Percentiles rank a stretch among this genome's conserved stretches.
phyloP scores from a whole-genome alignment of 768 basidiomycete species.

The Arthromyces matolae region DNA sequence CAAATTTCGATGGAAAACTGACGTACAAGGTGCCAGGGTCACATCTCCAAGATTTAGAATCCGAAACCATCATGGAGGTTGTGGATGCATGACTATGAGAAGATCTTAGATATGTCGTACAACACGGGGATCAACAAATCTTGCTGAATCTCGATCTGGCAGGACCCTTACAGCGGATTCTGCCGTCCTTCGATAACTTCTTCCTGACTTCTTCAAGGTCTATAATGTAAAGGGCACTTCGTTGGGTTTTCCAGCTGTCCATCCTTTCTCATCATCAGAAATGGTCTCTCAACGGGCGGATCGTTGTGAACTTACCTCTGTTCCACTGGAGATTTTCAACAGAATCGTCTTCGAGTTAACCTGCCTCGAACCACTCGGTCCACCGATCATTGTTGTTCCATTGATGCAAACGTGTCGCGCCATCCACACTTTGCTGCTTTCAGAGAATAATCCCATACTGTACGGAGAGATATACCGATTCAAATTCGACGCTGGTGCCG shows the following conservation, averaged over 20 bases:
- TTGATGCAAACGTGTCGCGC: constrained; percentile 43
- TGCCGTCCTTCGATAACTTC: too few species aligned
- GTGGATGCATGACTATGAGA: too few species aligned
- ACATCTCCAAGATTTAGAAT: too few species aligned
- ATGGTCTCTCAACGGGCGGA: neutral
- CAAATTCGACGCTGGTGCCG: constrained; percentile 55
- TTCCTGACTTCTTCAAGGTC: too few species aligned
- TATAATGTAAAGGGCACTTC: too few species aligned
- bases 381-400: constrained; percentile 43
- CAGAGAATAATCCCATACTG: constrained; percentile 32
- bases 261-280: neutral
- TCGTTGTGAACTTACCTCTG: neutral
- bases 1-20: too few species aligned
- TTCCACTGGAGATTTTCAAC: constrained; percentile 19
- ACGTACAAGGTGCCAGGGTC: too few species aligned
- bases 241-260: neutral
- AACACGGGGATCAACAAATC: too few species aligned
- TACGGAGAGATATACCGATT: constrained; percentile 50
- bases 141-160: too few species aligned
- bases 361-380: constrained; percentile 37
- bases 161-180: too few species aligned
- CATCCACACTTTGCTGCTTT: constrained; percentile 35
- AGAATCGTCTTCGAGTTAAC: constrained; percentile 49
- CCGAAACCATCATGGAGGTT: too few species aligned
- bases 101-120: too few species aligned